Percentiles rank a stretch among this genome's conserved stretches.
phyloP scores from a whole-genome alignment of 1,139 yeast genomes.

The Kodamaea anthophila region DNA sequence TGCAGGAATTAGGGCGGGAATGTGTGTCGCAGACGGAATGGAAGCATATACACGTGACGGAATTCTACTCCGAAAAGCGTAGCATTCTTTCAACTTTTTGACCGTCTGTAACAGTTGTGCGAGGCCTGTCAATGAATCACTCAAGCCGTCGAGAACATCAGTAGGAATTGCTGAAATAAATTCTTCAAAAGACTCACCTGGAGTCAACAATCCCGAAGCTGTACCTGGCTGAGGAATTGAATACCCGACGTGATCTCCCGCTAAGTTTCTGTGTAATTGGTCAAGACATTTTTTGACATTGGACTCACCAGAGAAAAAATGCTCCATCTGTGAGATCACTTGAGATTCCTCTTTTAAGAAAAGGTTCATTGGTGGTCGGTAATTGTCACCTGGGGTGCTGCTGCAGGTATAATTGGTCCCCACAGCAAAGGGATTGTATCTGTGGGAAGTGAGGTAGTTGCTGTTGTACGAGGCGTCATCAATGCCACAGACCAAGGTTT shows the following conservation, averaged over 20 bases:
- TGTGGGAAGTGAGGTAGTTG: too few relatives aligned
- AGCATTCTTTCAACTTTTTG: constrained; percentile 5
- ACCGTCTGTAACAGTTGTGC: constrained; percentile 4
- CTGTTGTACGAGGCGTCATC: too few relatives aligned
- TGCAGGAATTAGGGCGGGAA: constrained; percentile 1
- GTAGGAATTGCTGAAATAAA: constrained; percentile 2
- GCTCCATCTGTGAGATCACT: neutral
- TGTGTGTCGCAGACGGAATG: constrained; percentile 3
- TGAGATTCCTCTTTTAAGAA: neutral
- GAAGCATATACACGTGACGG: constrained; percentile 1
- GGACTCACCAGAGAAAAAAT: constrained; percentile 1
- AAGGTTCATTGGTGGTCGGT: too few relatives aligned
- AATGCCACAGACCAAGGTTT: neutral
- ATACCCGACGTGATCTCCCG: neutral
- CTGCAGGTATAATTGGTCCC: too few relatives aligned
- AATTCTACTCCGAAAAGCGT: constrained; percentile 1
- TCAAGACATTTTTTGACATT: neutral
- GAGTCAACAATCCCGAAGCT: neutral
- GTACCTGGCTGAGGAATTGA: neutral
- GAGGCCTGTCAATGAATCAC: constrained; percentile 2
- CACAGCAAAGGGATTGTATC: too few relatives aligned
- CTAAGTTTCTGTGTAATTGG: constrained; percentile 1
- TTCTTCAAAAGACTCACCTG: neutral
- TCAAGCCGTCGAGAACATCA: constrained; percentile 4
- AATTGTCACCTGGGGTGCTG: too few relatives aligned